Evolutionary conservation across 2,329 filamentous ascomycete species (phyloP), one percentile per base, ranked within the genome.

Genomic region (Fusarium subtropicale): DNA sequence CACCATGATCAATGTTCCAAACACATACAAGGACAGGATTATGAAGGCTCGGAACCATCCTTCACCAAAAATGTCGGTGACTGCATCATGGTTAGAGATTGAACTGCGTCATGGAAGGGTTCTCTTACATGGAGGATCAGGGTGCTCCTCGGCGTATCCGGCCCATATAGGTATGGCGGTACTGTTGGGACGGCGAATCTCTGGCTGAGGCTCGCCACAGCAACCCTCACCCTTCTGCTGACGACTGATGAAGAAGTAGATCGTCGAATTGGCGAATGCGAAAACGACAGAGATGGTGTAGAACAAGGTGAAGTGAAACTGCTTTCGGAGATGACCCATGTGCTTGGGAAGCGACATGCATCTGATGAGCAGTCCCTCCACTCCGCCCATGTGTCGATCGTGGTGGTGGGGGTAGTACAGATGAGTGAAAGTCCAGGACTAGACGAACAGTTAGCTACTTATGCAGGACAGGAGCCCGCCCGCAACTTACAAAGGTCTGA

Each of bases 341-440:
- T 83, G 79, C 45, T 75, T 74, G 3, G 85, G 82, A 12, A 86
- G 80, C 3, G 84, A 85, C 73, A 86, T 78, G 67, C 75, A 70
- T 5, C 74, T 77, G 60, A 84, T 70, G 53, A 83, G 64, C 36
- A 66, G 75, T 24, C 77, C 76, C 68, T 81, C 81, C 69, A 78
- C 75, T 11, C 74, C 73, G 34, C 74, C 79, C 64, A 76, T 79
- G 34, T 80, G 75, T 5, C 63, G 63, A 38, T 66, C 63, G 20
- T 83, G 79, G 11, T 77, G 69, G 12, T 81, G 78, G 1, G 84
- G 84, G 53, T 81, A 82, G 71, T 85, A 82, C 30, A 86, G 77
- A 68, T 87, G 85, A 48, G 84, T 84, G 51, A 82, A 83, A 0
- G 84, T 86, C 85, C 85, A 87, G 30, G 76, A 77, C 84, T 86